Evolutionary conservation across 768 basidiomycete species (phyloP).

Genomic region (Leccinum imitatum): DNA sequence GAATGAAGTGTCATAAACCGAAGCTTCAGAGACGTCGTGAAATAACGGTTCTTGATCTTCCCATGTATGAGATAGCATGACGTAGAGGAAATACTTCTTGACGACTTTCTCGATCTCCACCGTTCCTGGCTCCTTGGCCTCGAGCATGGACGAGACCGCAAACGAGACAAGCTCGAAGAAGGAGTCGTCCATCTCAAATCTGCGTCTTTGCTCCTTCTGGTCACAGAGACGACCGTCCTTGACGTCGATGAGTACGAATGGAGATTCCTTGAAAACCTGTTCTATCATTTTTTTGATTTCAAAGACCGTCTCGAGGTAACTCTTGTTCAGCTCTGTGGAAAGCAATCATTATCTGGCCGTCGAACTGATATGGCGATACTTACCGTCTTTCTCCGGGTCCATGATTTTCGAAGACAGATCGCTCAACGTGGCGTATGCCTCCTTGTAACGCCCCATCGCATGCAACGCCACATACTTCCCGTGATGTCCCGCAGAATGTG

Average conservation of each 20-base stretch:
- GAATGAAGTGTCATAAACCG: background rate
- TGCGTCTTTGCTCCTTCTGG: background rate
- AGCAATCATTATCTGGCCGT: background rate
- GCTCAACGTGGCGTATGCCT: background rate
- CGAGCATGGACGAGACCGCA: background rate
- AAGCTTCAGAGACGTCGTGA: background rate
- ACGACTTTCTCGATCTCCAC: background rate
- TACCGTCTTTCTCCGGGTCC: background rate
- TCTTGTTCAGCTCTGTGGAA: constrained; percentile 1
- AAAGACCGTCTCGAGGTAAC: background rate
- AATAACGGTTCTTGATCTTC: background rate
- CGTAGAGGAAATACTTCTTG: background rate
- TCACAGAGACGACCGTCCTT: background rate
- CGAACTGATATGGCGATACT: background rate
- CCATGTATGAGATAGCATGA: background rate
- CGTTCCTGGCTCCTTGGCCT: background rate
- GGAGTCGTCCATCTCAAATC: background rate
- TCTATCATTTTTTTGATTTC: background rate
- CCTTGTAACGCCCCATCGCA: background rate
- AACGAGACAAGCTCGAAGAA: background rate
- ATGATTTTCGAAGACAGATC: background rate
- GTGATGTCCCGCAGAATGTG: constrained; percentile 1
- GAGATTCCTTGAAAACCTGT: background rate
- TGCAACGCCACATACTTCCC: constrained; percentile 4
- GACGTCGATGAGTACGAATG: constrained; percentile 15